Evolutionary conservation across 2,329 filamentous ascomycete genomes (phyloP).

Genomic region (Teratosphaeria zuluensis): DNA sequence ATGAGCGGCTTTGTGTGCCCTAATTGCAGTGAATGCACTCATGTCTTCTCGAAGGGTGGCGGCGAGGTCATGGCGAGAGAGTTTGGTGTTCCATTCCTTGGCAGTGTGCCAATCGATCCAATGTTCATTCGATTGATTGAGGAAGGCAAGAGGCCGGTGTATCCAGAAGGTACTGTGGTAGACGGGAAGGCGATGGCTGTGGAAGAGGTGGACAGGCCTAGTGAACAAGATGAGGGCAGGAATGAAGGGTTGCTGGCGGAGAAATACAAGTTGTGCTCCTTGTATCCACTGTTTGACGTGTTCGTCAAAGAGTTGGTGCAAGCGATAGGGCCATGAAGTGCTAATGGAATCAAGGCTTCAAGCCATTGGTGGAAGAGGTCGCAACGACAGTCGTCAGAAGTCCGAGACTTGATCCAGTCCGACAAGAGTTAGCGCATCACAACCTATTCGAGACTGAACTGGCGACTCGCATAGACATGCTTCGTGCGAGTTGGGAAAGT

Average conservation of each 20-base stretch:
- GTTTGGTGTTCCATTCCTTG: slow-evolving; percentile 74
- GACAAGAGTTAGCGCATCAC: no score
- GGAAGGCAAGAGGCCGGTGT: slow-evolving; percentile 55
- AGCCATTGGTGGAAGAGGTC: no score
- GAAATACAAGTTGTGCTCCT: slow-evolving; percentile 63
- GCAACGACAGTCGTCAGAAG: no score
- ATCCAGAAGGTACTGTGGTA: slow-evolving; percentile 58
- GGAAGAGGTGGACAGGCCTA: slow-evolving; percentile 15
- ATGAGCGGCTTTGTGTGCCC: slow-evolving; percentile 88
- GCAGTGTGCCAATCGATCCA: slow-evolving; percentile 82
- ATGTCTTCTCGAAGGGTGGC: slow-evolving; percentile 86
- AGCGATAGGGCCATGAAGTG: background rate
- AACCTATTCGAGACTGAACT: no score
- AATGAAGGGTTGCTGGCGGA: slow-evolving; percentile 47
- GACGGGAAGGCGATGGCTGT: slow-evolving; percentile 42
- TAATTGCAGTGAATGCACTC: slow-evolving; percentile 70
- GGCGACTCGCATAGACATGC: no score
- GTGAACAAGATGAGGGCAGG: slow-evolving; percentile 7
- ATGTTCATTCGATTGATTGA: slow-evolving; percentile 85
- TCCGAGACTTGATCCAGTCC: no score
- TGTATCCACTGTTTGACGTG: slow-evolving; percentile 57
- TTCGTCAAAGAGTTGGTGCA: slow-evolving; percentile 38
- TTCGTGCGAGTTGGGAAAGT: no score
- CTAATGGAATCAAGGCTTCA: no score
- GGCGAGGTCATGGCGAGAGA: slow-evolving; percentile 82